Evolutionary conservation across 2,329 filamentous ascomycete genomes (phyloP), one percentile per base, ranked within the genome.

Genomic region (Cordyceps cicadae): DNA sequence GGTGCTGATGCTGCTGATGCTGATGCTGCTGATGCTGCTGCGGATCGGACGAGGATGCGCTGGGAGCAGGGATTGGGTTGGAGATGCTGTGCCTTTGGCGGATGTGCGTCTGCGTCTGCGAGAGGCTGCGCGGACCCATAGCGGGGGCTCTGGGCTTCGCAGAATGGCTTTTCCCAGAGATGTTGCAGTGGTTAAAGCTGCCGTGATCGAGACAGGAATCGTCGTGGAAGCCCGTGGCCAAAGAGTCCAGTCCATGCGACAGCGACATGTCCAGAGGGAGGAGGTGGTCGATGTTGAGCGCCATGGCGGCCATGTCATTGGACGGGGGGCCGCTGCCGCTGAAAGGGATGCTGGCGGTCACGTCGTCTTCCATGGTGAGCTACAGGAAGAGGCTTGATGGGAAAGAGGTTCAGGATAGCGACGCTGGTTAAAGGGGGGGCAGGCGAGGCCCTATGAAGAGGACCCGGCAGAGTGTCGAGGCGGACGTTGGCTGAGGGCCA

Each of bases 161-260:
- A 17, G 56, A 43, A 59, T 61, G 62, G 29, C 48, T 67, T 46
- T 65, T 63, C 15, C 45, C 37, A 14, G 66, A 63, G 32, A 64
- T 64, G 7, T 64, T 60, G 62, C 61, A 62, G 46, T 62, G 61
- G 59, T 60, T 58, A 57, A 58, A 56, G 54, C 56, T 61, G 60
- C 59, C 51, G 59, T 62, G 59, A 64, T 70, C 70, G 29, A 73
- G 67, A 63, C 71, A 74, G 29, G 69, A 68, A 54, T 74, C 70
- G 41, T 70, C 67, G 54, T 74, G 71, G 52, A 68, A 63, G 62
- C 69, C 69, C 14, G 64, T 66, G 6, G 66, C 66, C 32, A 70
- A 67, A 11, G 66, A 61, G 43, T 67, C 68, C 14, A 72, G 62
- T 17, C 65, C 67, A 17, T 68, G 63, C 17, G 67, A 66, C 34